A percentile compares a stretch with the other conserved stretches of the same genome.
phyloP scores from a whole-genome alignment of 305 asterid genomes.

The Fraxinus velutina region DNA sequence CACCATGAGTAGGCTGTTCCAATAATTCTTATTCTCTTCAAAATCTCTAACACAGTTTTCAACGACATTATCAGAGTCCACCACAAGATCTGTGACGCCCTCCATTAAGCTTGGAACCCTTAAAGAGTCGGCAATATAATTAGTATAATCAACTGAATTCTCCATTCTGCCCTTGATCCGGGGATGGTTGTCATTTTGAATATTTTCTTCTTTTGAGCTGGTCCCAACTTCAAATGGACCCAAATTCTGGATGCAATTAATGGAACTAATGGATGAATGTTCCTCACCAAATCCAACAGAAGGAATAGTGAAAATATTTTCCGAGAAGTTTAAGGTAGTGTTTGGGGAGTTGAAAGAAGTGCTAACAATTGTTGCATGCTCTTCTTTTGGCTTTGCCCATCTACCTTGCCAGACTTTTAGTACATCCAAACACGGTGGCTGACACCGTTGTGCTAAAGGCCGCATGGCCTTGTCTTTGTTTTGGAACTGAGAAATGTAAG shows the following conservation, averaged over 20 bases:
- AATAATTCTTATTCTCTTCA: constrained; percentile 4
- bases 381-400: neutral
- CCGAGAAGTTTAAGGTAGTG: neutral
- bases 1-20: neutral
- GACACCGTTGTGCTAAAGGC: neutral
- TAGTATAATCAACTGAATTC: neutral
- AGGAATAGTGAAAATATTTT: neutral
- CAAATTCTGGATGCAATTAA: neutral
- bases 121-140: neutral
- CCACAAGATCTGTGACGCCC: neutral
- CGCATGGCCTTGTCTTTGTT: neutral
- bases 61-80: neutral
- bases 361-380: neutral
- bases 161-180: neutral
- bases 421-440: neutral
- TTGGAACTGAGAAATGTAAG: neutral
- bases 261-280: neutral
- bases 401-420: constrained; percentile 3
- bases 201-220: neutral
- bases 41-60: constrained; percentile 3
- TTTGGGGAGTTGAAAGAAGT: neutral
- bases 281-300: neutral
- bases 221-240: neutral
- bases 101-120: neutral
- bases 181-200: neutral